These are phyloP conservation scores for Penicillium crystallinum DNA, from an alignment of 495 filamentous ascomycete species.

Conservation along the genomic window DNA sequence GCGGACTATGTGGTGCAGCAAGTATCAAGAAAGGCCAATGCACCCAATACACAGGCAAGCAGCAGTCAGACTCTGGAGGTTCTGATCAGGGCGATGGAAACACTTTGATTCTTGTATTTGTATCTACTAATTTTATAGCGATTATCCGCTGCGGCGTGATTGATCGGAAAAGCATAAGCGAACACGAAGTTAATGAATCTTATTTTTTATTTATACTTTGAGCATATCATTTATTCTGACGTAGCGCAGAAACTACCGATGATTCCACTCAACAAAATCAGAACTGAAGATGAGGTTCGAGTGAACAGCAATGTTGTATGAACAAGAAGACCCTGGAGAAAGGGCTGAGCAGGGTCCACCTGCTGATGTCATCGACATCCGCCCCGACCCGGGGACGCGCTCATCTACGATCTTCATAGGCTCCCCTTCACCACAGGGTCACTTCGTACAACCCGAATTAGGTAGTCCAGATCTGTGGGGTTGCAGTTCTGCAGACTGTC, in stretches of 20 bases:
- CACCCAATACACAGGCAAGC: neutral
- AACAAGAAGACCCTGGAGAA: too few species aligned
- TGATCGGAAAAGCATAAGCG: neutral
- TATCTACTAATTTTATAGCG: neutral
- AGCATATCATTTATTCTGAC: too few species aligned
- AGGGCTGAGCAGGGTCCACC: too few species aligned
- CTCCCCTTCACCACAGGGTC: neutral
- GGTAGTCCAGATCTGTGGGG: neutral
- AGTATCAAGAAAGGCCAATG: slow-evolving; percentile 4
- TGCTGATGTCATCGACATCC: slow-evolving; percentile 4
- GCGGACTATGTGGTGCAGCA: slow-evolving; percentile 24
- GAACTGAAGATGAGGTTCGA: too few species aligned
- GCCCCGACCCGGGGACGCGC: neutral
- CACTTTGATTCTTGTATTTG: neutral
- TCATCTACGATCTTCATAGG: neutral
- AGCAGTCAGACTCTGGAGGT: neutral
- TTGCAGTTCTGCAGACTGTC: neutral
- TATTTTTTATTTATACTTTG: neutral
- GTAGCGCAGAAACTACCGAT: too few species aligned
- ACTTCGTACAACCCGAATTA: neutral
- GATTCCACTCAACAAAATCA: too few species aligned
- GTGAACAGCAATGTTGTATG: too few species aligned
- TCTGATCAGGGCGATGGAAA: slow-evolving; percentile 3
- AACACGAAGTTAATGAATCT: neutral
- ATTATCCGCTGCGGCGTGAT: neutral